A percentile compares a stretch with the other conserved stretches of the same genome.
These are phyloP conservation scores for Stemphylium vesicarium DNA, from an alignment of 2,329 filamentous ascomycete genomes.

Conservation along the genomic window DNA sequence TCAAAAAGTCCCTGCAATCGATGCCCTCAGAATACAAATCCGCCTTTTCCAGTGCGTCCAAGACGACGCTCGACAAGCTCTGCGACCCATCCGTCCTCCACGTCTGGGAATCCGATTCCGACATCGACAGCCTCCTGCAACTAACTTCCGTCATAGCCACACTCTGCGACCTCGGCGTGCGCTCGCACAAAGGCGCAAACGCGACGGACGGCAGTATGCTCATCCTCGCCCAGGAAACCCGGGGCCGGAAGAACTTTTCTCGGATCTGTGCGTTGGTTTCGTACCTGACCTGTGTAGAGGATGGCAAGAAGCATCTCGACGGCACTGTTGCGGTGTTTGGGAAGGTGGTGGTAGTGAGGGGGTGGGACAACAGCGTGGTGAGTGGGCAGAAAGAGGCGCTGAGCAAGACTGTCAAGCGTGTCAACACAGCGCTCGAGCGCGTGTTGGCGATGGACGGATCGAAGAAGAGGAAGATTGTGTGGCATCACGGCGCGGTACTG, in stretches of 20 bases:
- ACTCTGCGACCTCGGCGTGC: constrained; percentile 31
- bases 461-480: constrained; percentile 31
- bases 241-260: constrained; percentile 25
- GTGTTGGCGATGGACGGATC: constrained; percentile 22
- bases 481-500: constrained; percentile 44
- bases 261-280: constrained; percentile 38
- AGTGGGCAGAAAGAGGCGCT: constrained; percentile 17
- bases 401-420: constrained; percentile 28
- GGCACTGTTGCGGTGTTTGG: constrained; percentile 32
- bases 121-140: constrained; percentile 42
- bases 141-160: constrained; percentile 40
- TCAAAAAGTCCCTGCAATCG: constrained; percentile 32
- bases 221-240: constrained; percentile 35
- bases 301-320: constrained; percentile 35
- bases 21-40: constrained; percentile 36
- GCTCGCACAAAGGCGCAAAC: constrained; percentile 19
- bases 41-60: constrained; percentile 28
- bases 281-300: constrained; percentile 29
- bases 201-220: constrained; percentile 32
- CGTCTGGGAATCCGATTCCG: constrained; percentile 43
- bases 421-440: constrained; percentile 33
- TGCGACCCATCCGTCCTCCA: constrained; percentile 34
- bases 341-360: constrained; percentile 38
- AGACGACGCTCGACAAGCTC: constrained; percentile 26
- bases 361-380: constrained; percentile 28